Base-by-base conservation (phyloP, 495 filamentous ascomycete genomes). In the Talaromyces wortmannii region DNA sequence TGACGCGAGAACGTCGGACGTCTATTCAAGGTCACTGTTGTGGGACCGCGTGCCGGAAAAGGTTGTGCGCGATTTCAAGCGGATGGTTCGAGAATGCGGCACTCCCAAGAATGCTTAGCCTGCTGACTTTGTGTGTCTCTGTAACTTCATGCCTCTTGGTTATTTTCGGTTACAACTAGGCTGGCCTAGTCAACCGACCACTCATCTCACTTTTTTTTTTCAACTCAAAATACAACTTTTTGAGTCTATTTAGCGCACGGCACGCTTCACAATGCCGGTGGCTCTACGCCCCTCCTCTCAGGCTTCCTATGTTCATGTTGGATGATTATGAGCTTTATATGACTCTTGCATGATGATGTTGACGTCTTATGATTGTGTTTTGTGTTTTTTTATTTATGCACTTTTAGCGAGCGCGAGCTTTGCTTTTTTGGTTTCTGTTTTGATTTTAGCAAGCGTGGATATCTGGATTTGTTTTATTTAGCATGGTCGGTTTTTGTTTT, bases 21-120 rank as follows among this genome's bases (percentile, higher is more conserved):
- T 97, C 44, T 96, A 97, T 72, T 94, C 90, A 30, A 79, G 92
- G 31, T 94, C 89, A 49, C 79, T 98, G 56, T 85, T 98, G 61
- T 97, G 91, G 91, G 91, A 96, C 63, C 86, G 88, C 65, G 89
- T 98, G 57, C 91, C 95, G 46, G 76, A 83, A 58, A 91, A 98
- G 63, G 89, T 97, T 46, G 92, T 98, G 50, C 83, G 85, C 55
- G 89, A 92, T 70, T 98, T 97, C 74, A 87, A 86, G 61, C 85
- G 88, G 64, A 89, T 96, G 83, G 89, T 94, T 56, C 82, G 68
- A 78, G 87, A 75, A 36, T 77, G 63, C 51, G 72, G 72, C 43
- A 44, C 32, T 29, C 50, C 16, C 23, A 23, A 23, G 23, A 23
- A 23, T 23, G 23, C 23, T 23, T 23, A 23, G 4, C 23, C 23